Percentiles rank a stretch among this genome's conserved stretches.
Evolutionary conservation across 345 rosid genomes (phyloP).

Genomic region (Lumnitzera racemosa): DNA sequence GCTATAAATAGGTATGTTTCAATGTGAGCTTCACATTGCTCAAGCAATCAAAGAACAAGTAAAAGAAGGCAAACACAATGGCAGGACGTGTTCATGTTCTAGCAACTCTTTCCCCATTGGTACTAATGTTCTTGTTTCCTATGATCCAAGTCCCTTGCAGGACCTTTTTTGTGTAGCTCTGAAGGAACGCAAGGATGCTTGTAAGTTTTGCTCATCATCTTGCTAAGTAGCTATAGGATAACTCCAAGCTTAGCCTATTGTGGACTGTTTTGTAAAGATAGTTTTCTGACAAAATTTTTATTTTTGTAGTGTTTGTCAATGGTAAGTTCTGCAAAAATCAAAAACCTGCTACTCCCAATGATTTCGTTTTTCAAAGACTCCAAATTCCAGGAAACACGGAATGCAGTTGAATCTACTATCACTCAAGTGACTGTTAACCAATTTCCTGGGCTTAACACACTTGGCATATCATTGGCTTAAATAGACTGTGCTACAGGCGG

Average conservation of each 20-base stretch:
- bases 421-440: slow-evolving; percentile 2
- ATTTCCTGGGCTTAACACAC: slow-evolving; percentile 15
- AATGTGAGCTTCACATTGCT: too few relatives aligned
- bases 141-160: too few relatives aligned
- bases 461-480: slow-evolving; percentile 13
- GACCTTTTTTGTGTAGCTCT: too few relatives aligned
- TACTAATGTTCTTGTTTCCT: too few relatives aligned
- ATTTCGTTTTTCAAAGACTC: slow-evolving; percentile 9
- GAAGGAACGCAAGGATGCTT: too few relatives aligned
- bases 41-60: too few relatives aligned
- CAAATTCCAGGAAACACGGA: slow-evolving; percentile 9
- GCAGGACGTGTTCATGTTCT: too few relatives aligned
- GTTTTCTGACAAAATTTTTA: slow-evolving; percentile 2
- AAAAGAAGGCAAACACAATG: too few relatives aligned
- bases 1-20: too few relatives aligned
- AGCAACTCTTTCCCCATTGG: too few relatives aligned
- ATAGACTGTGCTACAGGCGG: slow-evolving; percentile 9
- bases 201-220: too few relatives aligned
- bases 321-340: slow-evolving; percentile 17
- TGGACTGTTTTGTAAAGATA: slow-evolving; percentile 18
- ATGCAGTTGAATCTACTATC: slow-evolving; percentile 11
- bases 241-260: background rate
- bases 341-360: slow-evolving; percentile 4
- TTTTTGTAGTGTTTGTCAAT: slow-evolving; percentile 19
- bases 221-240: too few relatives aligned